Evolutionary conservation across 2,329 filamentous ascomycete genomes (phyloP).

Genomic region (Claviceps cyperi): DNA sequence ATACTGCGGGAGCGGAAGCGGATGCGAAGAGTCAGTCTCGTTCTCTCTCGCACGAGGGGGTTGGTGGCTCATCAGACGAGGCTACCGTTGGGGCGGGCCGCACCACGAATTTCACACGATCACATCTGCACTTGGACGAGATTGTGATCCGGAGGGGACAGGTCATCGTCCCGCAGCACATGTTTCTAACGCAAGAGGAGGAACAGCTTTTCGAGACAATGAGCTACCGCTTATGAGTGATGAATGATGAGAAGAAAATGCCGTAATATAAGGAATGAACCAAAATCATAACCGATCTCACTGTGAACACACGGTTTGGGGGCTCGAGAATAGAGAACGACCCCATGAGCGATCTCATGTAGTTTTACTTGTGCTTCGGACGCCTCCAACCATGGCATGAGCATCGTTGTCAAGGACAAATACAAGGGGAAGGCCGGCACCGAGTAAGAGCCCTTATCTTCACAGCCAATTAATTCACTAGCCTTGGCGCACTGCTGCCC

Average conservation of each 20-base stretch:
- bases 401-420: no score
- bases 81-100: slow-evolving; percentile 4
- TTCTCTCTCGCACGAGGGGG: neutral
- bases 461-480: no score
- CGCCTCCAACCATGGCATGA: no score
- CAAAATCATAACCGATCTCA: no score
- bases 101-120: slow-evolving; percentile 5
- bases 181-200: slow-evolving; percentile 25
- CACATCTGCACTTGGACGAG: slow-evolving; percentile 9
- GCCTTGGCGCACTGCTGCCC: no score
- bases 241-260: neutral
- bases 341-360: no score
- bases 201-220: slow-evolving; percentile 21
- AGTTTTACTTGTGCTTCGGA: no score
- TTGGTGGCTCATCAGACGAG: neutral
- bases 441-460: no score
- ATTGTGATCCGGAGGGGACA: slow-evolving; percentile 22
- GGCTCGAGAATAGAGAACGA: no score
- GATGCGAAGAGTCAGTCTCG: neutral
- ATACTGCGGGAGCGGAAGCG: neutral
- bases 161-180: slow-evolving; percentile 20
- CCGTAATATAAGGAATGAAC: no score
- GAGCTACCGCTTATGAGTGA: slow-evolving; percentile 15
- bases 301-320: no score
- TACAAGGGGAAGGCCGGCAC: no score